These are phyloP conservation scores for Botrytis fabae DNA, from an alignment of 2,329 filamentous ascomycete genomes.

Conservation along the genomic window DNA sequence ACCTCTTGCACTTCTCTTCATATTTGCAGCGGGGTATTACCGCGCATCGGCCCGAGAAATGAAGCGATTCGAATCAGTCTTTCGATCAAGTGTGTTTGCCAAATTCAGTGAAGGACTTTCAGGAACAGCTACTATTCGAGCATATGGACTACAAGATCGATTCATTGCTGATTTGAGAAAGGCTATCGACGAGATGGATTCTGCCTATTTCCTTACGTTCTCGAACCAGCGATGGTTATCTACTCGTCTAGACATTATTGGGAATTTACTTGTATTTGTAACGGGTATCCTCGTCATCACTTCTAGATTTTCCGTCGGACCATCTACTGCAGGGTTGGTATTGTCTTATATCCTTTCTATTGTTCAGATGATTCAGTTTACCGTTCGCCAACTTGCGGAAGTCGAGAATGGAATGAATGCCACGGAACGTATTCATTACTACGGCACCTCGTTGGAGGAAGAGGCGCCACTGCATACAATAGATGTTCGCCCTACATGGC, in stretches of 20 bases:
- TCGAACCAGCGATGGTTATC: slow-evolving; percentile 94
- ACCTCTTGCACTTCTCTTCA: slow-evolving; percentile 72
- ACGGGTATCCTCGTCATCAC: slow-evolving; percentile 91
- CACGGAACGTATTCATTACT: slow-evolving; percentile 88
- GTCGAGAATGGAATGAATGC: slow-evolving; percentile 99
- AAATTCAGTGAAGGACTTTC: slow-evolving; percentile 87
- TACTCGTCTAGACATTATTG: slow-evolving; percentile 79
- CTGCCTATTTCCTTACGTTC: slow-evolving; percentile 92
- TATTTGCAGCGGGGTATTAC: slow-evolving; percentile 85
- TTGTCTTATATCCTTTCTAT: slow-evolving; percentile 91
- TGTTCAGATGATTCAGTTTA: slow-evolving; percentile 95
- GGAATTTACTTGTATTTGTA: slow-evolving; percentile 80
- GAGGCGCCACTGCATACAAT: slow-evolving; percentile 81
- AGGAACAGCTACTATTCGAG: slow-evolving; percentile 81
- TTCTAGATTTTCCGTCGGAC: slow-evolving; percentile 79
- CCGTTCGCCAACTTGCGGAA: slow-evolving; percentile 88
- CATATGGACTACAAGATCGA: slow-evolving; percentile 77
- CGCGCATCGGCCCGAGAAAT: slow-evolving; percentile 88
- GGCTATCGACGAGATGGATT: slow-evolving; percentile 87
- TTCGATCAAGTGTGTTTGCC: slow-evolving; percentile 85
- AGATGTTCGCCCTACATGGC: slow-evolving; percentile 76
- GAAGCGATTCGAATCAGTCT: slow-evolving; percentile 88
- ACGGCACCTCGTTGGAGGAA: slow-evolving; percentile 82
- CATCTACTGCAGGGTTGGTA: slow-evolving; percentile 83
- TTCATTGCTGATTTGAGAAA: slow-evolving; percentile 70